Evolutionary conservation across 768 basidiomycete species (phyloP).

Genomic region (Leucosporidium scottii): DNA sequence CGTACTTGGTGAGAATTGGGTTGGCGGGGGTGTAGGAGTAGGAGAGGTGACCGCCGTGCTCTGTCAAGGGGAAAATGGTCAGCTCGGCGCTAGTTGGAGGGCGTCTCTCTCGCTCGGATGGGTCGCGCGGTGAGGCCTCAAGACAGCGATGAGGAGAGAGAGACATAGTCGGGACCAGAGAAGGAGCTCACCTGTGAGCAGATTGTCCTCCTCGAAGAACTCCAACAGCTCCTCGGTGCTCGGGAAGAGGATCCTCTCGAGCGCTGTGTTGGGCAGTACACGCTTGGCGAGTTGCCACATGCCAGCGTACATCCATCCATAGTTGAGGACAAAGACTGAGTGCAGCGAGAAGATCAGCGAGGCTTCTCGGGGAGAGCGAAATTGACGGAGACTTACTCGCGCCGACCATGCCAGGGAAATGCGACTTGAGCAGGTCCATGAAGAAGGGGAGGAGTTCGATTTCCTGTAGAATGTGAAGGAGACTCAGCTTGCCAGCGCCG

Average conservation of each 20-base stretch:
- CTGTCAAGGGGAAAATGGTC: conserved; percentile 4
- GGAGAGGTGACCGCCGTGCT: conserved; percentile 30
- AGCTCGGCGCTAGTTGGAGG: too few species aligned
- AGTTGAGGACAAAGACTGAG: conserved; percentile 33
- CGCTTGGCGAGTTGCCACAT: conserved; percentile 37
- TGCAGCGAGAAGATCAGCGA: too few species aligned
- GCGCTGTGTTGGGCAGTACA: conserved; percentile 34
- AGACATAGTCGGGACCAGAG: too few species aligned
- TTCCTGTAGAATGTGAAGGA: conserved; percentile 13
- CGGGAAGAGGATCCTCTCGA: conserved; percentile 37
- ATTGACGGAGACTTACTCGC: conserved; percentile 8
- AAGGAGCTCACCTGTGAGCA: conserved; percentile 24
- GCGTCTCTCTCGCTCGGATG: too few species aligned
- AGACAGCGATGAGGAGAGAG: background rate
- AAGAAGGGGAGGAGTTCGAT: conserved; percentile 37
- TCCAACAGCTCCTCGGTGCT: conserved; percentile 30
- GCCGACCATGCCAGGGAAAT: conserved; percentile 36
- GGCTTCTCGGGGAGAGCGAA: background rate
- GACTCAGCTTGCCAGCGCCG: background rate
- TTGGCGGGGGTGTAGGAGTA: conserved; percentile 32
- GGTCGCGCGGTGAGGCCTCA: background rate
- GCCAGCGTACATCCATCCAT: conserved; percentile 36
- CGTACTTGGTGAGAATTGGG: conserved; percentile 29
- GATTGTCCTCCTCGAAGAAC: conserved; percentile 34
- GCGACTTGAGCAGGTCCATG: conserved; percentile 34